phyloP scores from a whole-genome alignment of 2,329 filamentous ascomycete genomes.

The Diaporthe citri region DNA sequence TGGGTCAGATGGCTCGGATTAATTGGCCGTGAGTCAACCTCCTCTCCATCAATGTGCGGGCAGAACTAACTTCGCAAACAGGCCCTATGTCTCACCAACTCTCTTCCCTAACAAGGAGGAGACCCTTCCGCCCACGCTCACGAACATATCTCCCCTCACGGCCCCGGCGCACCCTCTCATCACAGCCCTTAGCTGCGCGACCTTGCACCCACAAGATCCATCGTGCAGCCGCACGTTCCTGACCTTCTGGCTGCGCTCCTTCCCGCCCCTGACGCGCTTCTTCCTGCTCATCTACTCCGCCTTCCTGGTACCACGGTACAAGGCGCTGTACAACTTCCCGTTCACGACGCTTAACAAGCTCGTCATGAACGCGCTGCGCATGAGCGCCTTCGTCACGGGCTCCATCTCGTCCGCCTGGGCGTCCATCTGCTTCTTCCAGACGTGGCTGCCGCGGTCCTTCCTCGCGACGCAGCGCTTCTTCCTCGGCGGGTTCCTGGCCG shows the following conservation, averaged over 20 bases:
- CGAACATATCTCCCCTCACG: conserved; percentile 80
- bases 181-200: conserved; percentile 86
- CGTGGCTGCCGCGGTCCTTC: conserved; percentile 78
- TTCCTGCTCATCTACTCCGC: conserved; percentile 81
- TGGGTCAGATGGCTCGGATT: conserved; percentile 84
- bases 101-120: conserved; percentile 80
- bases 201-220: conserved; percentile 88
- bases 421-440: conserved; percentile 89
- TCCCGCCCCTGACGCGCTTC: conserved; percentile 82
- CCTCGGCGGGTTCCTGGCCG: conserved; percentile 86
- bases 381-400: conserved; percentile 83
- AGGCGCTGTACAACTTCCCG: conserved; percentile 76
- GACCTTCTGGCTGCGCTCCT: conserved; percentile 87
- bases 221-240: conserved; percentile 90
- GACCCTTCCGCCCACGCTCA: conserved; percentile 75
- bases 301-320: conserved; percentile 77
- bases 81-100: conserved; percentile 85
- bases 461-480: conserved; percentile 90
- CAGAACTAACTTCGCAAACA: conserved; percentile 50
- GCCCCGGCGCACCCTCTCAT: conserved; percentile 89
- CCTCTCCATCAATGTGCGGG: background rate
- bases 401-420: conserved; percentile 91
- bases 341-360: conserved; percentile 75
- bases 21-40: conserved; percentile 82
- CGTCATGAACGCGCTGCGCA: conserved; percentile 76